A percentile compares a stretch with the other conserved stretches of the same genome.
These are phyloP conservation scores for Podosphaera xanthii DNA, from an alignment of 2,329 filamentous ascomycete genomes.

Conservation along the genomic window DNA sequence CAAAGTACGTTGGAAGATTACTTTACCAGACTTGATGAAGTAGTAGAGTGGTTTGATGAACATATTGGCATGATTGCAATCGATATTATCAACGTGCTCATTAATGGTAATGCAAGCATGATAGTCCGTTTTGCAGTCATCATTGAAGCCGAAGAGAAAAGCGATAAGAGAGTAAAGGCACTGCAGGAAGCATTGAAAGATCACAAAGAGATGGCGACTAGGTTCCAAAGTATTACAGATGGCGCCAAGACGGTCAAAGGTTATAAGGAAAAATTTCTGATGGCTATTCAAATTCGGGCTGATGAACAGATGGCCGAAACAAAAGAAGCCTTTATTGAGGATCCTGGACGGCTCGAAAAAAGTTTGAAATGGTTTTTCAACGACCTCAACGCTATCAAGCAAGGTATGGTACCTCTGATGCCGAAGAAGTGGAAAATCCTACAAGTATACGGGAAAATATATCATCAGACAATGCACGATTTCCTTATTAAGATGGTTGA, in stretches of 20 bases:
- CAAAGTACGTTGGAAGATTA: conserved; percentile 74
- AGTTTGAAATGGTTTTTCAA: conserved; percentile 93
- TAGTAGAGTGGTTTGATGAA: conserved; percentile 87
- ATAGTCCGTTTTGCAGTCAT: conserved; percentile 81
- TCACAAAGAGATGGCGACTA: conserved; percentile 77
- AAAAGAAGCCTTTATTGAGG: conserved; percentile 52
- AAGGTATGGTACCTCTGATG: conserved; percentile 79
- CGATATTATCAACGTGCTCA: conserved; percentile 71
- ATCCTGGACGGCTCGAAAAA: conserved; percentile 68
- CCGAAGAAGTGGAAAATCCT: conserved; percentile 94
- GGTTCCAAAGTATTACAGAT: conserved; percentile 88
- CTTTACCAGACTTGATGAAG: conserved; percentile 66
- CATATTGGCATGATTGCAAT: conserved; percentile 75
- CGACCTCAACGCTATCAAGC: conserved; percentile 80
- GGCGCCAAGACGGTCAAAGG: conserved; percentile 79
- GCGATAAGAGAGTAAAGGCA: conserved; percentile 73
- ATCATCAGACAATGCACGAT: conserved; percentile 89
- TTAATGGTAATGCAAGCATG: conserved; percentile 67
- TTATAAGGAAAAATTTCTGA: conserved; percentile 89
- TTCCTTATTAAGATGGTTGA: conserved; percentile 68
- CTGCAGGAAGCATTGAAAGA: conserved; percentile 87
- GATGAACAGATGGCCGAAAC: conserved; percentile 36
- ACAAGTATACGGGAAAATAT: conserved; percentile 71
- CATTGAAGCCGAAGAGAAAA: conserved; percentile 90
- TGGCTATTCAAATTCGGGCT: conserved; percentile 40